Percentiles rank a stretch among this genome's conserved stretches.
phyloP scores from a whole-genome alignment of 2,329 filamentous ascomycete species.

The Geoglossum cookeanum region DNA sequence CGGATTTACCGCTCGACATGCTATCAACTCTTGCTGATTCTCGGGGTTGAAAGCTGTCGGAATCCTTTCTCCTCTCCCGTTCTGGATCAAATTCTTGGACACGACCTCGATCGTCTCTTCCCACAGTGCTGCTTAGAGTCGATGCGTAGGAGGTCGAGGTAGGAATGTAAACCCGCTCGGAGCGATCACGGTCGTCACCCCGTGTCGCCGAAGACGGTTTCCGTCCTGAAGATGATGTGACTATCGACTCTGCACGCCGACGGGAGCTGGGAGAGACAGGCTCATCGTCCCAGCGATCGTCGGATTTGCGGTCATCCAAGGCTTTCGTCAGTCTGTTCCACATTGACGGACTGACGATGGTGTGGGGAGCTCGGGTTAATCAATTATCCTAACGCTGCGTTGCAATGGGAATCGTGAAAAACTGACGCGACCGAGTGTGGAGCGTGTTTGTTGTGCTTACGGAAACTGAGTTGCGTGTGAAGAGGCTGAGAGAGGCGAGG shows the following conservation, averaged over 20 bases:
- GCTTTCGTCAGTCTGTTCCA: neutral
- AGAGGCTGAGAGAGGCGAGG: neutral
- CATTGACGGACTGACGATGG: neutral
- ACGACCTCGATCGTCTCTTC: neutral
- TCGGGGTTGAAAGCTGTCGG: neutral
- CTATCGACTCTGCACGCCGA: constrained; percentile 1
- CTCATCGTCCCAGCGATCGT: neutral
- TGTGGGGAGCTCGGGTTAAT: neutral
- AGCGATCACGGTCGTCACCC: constrained; percentile 27
- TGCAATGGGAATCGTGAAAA: neutral
- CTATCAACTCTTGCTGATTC: neutral
- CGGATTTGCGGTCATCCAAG: neutral
- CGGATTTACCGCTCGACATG: neutral
- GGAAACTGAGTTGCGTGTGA: neutral
- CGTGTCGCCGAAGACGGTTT: constrained; percentile 15
- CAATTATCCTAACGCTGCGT: neutral
- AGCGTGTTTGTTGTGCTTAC: neutral
- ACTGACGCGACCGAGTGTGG: neutral
- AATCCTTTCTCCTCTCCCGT: neutral
- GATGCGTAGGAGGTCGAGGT: constrained; percentile 4
- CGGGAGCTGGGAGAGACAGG: neutral
- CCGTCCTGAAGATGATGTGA: constrained; percentile 1
- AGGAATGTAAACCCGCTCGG: neutral
- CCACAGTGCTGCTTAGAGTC: neutral
- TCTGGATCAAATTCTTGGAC: neutral